A percentile compares a stretch with the other conserved stretches of the same genome.
Conservation (phyloP, 2,329 filamentous ascomycete species). For the Neofusicoccum cordaticola region DNA sequence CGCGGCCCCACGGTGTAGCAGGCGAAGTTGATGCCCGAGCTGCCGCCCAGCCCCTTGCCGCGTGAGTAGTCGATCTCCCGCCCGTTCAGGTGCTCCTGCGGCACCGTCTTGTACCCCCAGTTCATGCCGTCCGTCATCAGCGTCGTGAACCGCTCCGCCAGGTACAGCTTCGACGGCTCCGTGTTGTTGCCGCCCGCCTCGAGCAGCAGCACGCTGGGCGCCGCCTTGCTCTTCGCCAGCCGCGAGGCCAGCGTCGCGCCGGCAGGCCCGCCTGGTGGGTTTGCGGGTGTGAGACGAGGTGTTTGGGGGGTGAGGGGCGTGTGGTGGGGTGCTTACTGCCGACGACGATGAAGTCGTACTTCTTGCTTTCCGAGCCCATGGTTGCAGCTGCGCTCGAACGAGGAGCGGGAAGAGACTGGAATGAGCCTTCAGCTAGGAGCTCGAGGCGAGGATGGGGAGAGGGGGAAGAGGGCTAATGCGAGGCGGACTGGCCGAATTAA, state of each 20-base stretch:
- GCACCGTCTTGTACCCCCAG: slow-evolving; percentile 46
- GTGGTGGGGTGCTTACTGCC: slow-evolving; percentile 31
- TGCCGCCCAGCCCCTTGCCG: slow-evolving; percentile 48
- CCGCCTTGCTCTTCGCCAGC: slow-evolving; percentile 47
- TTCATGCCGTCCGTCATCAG: slow-evolving; percentile 50
- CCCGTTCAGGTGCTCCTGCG: slow-evolving; percentile 37
- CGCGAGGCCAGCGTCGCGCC: slow-evolving; percentile 56
- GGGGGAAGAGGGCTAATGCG: neutral
- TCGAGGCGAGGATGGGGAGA: neutral
- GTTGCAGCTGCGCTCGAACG: neutral
- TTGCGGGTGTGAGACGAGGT: neutral
- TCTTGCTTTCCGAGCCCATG: neutral
- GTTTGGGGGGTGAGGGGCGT: neutral
- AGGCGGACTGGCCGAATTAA: neutral
- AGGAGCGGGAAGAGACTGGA: neutral
- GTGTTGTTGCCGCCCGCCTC: slow-evolving; percentile 56
- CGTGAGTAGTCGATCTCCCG: slow-evolving; percentile 42
- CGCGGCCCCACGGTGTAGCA: slow-evolving; percentile 55
- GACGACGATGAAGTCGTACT: slow-evolving; percentile 42
- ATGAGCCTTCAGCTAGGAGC: neutral
- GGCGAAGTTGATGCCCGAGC: slow-evolving; percentile 43
- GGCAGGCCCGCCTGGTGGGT: slow-evolving; percentile 54
- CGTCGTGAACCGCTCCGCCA: slow-evolving; percentile 56
- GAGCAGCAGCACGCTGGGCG: slow-evolving; percentile 57
- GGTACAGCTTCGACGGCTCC: slow-evolving; percentile 33